These are phyloP conservation scores for Chaetomidium leptoderma DNA, from an alignment of 495 filamentous ascomycete genomes.

Conservation along the genomic window DNA sequence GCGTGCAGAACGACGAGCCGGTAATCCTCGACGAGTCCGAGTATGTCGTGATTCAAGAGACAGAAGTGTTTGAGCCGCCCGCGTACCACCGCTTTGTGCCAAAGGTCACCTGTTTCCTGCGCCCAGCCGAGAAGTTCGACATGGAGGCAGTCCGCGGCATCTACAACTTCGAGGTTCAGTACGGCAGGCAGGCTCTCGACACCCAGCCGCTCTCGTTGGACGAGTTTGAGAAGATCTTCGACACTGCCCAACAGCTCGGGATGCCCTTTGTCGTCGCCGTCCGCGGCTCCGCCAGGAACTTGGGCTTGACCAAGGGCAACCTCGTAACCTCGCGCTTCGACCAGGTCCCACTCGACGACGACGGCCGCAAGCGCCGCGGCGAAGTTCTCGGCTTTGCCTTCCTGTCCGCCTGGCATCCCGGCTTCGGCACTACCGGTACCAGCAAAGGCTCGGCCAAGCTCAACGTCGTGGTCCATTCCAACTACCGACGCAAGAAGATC, in stretches of 20 bases:
- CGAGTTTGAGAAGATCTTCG: constrained; percentile 28
- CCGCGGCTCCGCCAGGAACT: constrained; percentile 19
- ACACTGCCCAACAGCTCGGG: constrained; percentile 13
- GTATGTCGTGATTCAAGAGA: neutral
- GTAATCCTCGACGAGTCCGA: neutral
- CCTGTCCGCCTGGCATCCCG: constrained; percentile 26
- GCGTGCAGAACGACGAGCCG: neutral
- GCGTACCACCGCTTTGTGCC: constrained; percentile 24
- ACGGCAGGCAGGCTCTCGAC: constrained; percentile 33
- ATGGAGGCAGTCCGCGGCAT: constrained; percentile 29
- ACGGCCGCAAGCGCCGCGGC: neutral
- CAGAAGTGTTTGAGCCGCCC: neutral
- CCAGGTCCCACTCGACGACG: neutral
- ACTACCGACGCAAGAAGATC: constrained; percentile 33
- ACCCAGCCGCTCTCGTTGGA: constrained; percentile 19
- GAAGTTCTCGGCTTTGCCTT: constrained; percentile 38
- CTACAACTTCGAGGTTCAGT: constrained; percentile 38
- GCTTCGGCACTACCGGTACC: constrained; percentile 21
- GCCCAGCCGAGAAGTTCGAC: constrained; percentile 32
- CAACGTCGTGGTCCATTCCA: constrained; percentile 34
- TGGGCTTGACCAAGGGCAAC: constrained; percentile 4
- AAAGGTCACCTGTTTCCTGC: constrained; percentile 30
- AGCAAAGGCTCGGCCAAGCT: constrained; percentile 29
- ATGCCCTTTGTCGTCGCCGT: constrained; percentile 44
- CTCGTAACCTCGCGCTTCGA: neutral